Evolutionary conservation across 768 basidiomycete genomes (phyloP).

Genomic region (Mycena galopus): DNA sequence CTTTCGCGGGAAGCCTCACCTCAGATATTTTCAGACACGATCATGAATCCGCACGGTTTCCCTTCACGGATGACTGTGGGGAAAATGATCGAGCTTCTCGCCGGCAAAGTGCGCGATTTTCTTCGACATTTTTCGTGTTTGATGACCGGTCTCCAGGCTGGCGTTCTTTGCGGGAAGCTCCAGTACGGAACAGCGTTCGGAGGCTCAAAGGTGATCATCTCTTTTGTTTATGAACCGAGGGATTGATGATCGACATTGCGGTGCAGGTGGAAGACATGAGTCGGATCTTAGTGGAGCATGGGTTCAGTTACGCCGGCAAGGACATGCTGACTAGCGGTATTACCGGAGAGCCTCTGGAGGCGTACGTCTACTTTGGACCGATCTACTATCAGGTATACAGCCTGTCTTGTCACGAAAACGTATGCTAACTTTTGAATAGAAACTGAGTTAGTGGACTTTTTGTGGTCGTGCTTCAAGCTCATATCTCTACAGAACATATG

Average conservation of each 20-base stretch:
- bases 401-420: constrained; percentile 18
- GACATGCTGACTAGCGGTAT: constrained; percentile 99
- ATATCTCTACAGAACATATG: constrained; percentile 82
- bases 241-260: constrained; percentile 6
- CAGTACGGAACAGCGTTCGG: constrained; percentile 98
- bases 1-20: constrained; percentile 1
- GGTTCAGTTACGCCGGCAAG: constrained; percentile 98
- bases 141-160: constrained; percentile 70
- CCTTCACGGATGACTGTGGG: constrained; percentile 99
- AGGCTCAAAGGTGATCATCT: constrained; percentile 84
- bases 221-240: neutral
- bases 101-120: constrained; percentile 79
- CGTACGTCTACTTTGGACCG: constrained; percentile 98
- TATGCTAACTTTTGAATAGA: constrained; percentile 60
- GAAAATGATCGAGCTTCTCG: constrained; percentile 98
- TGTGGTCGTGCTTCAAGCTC: constrained; percentile 10
- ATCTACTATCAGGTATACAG: constrained; percentile 91
- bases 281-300: constrained; percentile 92
- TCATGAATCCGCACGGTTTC: constrained; percentile 99
- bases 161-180: constrained; percentile 88
- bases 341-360: constrained; percentile 95
- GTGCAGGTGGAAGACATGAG: constrained; percentile 96
- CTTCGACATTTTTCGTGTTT: constrained; percentile 9
- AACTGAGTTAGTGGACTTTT: constrained; percentile 81
- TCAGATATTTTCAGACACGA: constrained; percentile 74